These are phyloP conservation scores for Euphorbia schlechtendalii DNA, from an alignment of 441 rosid genomes.

Conservation along the genomic window DNA sequence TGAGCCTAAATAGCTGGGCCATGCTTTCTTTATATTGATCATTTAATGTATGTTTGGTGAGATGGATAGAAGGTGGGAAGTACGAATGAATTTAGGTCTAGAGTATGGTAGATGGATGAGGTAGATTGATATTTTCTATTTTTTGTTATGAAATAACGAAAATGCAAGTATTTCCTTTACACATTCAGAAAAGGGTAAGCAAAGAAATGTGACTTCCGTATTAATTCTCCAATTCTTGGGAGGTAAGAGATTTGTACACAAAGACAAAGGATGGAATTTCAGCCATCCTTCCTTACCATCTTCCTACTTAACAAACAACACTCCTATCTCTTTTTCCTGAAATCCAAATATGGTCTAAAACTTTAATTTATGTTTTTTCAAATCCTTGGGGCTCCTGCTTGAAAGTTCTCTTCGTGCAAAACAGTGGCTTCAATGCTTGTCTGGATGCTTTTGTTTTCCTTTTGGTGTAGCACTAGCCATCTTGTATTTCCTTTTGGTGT, in stretches of 20 bases:
- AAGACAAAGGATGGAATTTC: background rate
- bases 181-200: too few species aligned
- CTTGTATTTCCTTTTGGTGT: background rate
- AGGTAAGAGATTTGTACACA: background rate
- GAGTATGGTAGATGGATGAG: too few species aligned
- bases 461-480: background rate
- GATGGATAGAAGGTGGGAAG: too few species aligned
- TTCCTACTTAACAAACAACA: background rate
- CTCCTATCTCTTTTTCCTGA: background rate
- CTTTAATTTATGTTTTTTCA: background rate
- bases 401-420: background rate
- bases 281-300: background rate
- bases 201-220: too few species aligned
- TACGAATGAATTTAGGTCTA: too few species aligned
- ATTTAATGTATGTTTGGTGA: background rate
- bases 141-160: too few species aligned
- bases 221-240: too few species aligned
- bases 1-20: background rate
- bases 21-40: background rate
- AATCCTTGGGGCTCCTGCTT: background rate
- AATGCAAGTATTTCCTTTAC: too few species aligned
- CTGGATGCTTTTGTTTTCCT: background rate
- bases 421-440: constrained; percentile 5
- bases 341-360: background rate
- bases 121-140: too few species aligned